Evolutionary conservation across 1,284 basidiomycete genomes (phyloP).

Genomic region (Clitocybe nebularis): DNA sequence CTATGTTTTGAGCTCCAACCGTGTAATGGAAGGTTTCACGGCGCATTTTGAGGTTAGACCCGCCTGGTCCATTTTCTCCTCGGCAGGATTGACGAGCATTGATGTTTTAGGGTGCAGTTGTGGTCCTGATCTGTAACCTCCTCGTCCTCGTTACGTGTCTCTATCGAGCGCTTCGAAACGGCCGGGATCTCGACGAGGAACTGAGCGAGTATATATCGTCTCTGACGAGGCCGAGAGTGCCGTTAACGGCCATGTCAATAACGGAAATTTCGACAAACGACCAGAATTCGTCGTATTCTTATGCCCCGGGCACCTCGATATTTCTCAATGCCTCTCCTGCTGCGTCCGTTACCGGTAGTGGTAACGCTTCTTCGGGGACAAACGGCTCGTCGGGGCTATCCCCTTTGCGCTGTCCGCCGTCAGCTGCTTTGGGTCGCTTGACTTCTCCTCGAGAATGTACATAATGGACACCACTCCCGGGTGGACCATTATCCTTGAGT

Average conservation of each 20-base stretch:
- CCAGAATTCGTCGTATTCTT: background rate
- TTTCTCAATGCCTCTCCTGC: too few relatives aligned
- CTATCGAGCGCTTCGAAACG: conserved; percentile 14
- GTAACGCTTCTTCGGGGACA: too few relatives aligned
- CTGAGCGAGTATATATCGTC: conserved; percentile 7
- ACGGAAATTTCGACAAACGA: conserved; percentile 4
- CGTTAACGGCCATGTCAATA: conserved; percentile 1
- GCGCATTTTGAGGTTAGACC: conserved; percentile 15
- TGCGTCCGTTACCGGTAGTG: too few relatives aligned
- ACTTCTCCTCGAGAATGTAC: too few relatives aligned
- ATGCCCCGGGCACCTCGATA: conserved; percentile 11
- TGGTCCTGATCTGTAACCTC: conserved; percentile 16
- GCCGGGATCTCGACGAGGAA: conserved; percentile 9
- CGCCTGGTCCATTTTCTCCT: background rate
- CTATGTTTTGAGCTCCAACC: conserved; percentile 7
- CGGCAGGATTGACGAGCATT: background rate
- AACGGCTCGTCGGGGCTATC: too few relatives aligned
- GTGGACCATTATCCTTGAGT: too few relatives aligned
- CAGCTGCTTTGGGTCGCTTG: too few relatives aligned
- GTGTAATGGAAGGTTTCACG: conserved; percentile 12
- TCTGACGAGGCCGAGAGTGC: background rate
- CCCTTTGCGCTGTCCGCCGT: too few relatives aligned
- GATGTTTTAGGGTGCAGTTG: conserved; percentile 15
- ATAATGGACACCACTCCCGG: too few relatives aligned
- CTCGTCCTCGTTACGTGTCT: conserved; percentile 16